Evolutionary conservation across 75 land plant species (phyloP), one percentile per base, ranked within the genome.

Genomic region (Selaginella moellendorffii): DNA sequence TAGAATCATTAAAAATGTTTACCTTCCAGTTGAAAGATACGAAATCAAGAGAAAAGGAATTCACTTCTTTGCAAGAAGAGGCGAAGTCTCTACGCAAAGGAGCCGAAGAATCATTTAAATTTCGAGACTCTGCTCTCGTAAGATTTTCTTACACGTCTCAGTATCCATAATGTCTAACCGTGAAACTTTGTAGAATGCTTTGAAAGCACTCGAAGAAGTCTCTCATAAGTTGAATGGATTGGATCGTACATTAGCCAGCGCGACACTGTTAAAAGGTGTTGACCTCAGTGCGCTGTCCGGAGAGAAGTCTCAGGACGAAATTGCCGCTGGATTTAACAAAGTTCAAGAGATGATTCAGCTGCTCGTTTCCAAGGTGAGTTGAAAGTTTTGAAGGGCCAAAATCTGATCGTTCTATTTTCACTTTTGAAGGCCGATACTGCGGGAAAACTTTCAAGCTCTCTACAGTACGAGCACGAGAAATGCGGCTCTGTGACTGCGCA

Each of bases 101-200:
- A 28, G 31, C 23, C 18, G 51, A 65, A 19, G 67, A 65, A 65
- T 51, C 67, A 1, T 21, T 52, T 19, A 14, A 46, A 2, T 8
- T 26, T 14, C 53, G 67, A 42, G 51, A 65, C 28, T 65, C 67
- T 22, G 67, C 67, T 1, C 25, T 65, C 27, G 67, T 65, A 52
- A 46, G 67, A 1, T 5, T 14, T 14, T 36, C 14, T n/a, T n/a
- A n/a, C n/a, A 36, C 14, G 14, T 5, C 14, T 5, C 46, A 36
- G 46, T 36, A 36, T 5, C 10, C 14, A 36, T 36, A 5, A 5
- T 5, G 5, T 5, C 14, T 36, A 36, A 36, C 46, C 14, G 46
- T 36, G 46, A 36, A 5, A 36, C 46, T 36, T 5, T 36, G 46
- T 14, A 36, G 46, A 14, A 5, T 36, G 5, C 46, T 36, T 36